Evolutionary conservation across 1,284 basidiomycete genomes (phyloP).

Genomic region (Violaceomyces palustris): DNA sequence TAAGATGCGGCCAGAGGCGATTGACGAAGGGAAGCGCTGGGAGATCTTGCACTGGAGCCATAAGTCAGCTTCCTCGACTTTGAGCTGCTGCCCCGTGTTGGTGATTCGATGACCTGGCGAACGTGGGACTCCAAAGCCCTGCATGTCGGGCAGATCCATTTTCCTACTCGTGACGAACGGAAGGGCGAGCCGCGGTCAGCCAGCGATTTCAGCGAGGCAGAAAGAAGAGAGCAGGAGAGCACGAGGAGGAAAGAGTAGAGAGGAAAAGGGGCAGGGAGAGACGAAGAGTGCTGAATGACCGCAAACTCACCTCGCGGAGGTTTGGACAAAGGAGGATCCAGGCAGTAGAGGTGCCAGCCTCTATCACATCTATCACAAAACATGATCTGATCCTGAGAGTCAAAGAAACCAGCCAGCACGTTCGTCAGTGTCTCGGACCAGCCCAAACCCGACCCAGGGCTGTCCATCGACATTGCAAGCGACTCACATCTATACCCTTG

Average conservation of each 20-base stretch:
- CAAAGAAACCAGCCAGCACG: neutral
- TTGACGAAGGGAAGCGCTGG: neutral
- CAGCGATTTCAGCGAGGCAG: no score
- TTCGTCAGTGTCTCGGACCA: neutral
- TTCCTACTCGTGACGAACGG: constrained; percentile 20
- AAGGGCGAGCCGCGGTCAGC: no score
- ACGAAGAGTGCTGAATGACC: no score
- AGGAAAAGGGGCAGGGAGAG: neutral
- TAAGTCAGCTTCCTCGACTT: no score
- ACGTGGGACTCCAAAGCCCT: neutral
- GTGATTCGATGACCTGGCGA: neutral
- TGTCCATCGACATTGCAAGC: neutral
- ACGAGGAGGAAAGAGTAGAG: neutral
- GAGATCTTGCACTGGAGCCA: no score
- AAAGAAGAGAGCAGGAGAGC: constrained; percentile 1
- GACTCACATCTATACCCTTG: constrained; percentile 82
- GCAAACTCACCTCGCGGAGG: constrained; percentile 32
- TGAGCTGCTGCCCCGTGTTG: neutral
- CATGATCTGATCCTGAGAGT: constrained; percentile 67
- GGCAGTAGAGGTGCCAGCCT: constrained; percentile 90
- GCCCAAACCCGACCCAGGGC: constrained; percentile 8
- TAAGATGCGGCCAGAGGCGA: constrained; percentile 16
- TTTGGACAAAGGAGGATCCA: constrained; percentile 60
- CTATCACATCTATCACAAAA: constrained; percentile 94
- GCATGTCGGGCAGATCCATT: constrained; percentile 47